Percentiles rank a stretch among this genome's conserved stretches.
Evolutionary conservation across 2,329 filamentous ascomycete species (phyloP).

Genomic region (Escovopsis weberi): DNA sequence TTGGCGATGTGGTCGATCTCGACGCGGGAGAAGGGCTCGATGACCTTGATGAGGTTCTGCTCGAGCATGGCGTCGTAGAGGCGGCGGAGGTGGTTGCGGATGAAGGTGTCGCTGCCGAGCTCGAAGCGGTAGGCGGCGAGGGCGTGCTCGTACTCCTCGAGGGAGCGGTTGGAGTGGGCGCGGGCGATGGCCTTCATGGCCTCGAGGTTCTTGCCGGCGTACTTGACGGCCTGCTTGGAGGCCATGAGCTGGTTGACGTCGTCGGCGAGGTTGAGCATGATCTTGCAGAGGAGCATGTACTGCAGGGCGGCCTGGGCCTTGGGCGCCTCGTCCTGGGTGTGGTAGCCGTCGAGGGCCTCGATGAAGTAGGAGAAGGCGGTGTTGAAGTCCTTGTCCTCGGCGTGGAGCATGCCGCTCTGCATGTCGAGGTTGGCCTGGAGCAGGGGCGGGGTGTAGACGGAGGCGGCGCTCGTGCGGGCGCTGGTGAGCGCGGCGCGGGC

Average conservation of each 20-base stretch:
- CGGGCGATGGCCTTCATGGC: constrained; percentile 98
- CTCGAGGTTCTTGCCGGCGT: constrained; percentile 88
- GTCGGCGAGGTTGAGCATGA: constrained; percentile 95
- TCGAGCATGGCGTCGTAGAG: constrained; percentile 98
- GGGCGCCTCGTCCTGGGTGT: constrained; percentile 71
- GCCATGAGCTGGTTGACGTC: constrained; percentile 92
- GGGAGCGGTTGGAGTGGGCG: constrained; percentile 84
- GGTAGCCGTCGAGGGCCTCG: constrained; percentile 94
- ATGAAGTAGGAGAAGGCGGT: constrained; percentile 99
- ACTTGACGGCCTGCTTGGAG: constrained; percentile 92
- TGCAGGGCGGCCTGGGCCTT: constrained; percentile 95
- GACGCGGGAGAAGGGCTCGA: constrained; percentile 94
- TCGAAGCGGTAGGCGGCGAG: constrained; percentile 84
- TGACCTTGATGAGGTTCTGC: constrained; percentile 99
- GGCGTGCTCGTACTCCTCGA: constrained; percentile 94
- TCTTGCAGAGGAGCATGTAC: constrained; percentile 99
- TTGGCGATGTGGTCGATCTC: constrained; percentile 95
- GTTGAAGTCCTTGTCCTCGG: constrained; percentile 98
- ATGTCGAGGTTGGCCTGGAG: constrained; percentile 95
- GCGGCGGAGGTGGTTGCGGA: constrained; percentile 88
- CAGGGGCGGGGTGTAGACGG: constrained; percentile 89
- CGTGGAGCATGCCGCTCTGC: constrained; percentile 98
- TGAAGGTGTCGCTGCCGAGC: constrained; percentile 87
- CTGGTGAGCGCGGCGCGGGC: constrained; percentile 88
- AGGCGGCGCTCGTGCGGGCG: constrained; percentile 86